Evolutionary conservation across 2,329 filamentous ascomycete genomes (phyloP).

Genomic region (Penicillium concentricum): DNA sequence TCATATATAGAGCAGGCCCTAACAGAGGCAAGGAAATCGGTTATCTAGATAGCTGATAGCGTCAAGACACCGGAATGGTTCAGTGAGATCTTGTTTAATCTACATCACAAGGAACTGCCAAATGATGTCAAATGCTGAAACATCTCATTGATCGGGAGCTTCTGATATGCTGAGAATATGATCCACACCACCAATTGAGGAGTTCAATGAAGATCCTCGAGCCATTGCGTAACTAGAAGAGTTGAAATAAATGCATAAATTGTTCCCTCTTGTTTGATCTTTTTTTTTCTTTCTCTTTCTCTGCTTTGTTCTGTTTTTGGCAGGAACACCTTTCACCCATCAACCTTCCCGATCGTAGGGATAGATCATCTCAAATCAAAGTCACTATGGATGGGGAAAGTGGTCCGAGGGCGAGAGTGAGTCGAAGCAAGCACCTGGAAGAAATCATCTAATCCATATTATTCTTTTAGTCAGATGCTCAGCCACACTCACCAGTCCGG

Average conservation of each 20-base stretch:
- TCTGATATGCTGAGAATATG: conserved; percentile 7
- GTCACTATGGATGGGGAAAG: neutral
- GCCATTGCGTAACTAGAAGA: conserved; percentile 13
- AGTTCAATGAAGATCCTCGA: conserved; percentile 14
- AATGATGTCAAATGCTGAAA: neutral
- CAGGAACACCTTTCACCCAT: neutral
- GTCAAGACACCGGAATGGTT: neutral
- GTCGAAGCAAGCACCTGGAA: neutral
- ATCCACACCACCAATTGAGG: conserved; percentile 3
- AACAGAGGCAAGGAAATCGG: neutral
- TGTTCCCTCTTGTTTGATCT: neutral
- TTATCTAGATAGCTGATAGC: neutral
- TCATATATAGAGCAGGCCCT: neutral
- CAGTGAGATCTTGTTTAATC: neutral
- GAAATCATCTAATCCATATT: neutral
- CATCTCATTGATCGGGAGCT: neutral
- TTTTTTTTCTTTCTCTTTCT: neutral
- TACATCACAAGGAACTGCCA: conserved; percentile 15
- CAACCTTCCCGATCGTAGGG: neutral
- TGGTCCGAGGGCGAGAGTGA: conserved; percentile 14
- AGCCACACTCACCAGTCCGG: neutral
- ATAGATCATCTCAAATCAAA: neutral
- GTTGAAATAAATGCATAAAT: neutral
- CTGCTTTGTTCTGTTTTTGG: neutral
- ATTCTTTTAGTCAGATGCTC: conserved; percentile 11